phyloP scores from a whole-genome alignment of 2,329 filamentous ascomycete genomes.

The Nectriaceae sp. region DNA sequence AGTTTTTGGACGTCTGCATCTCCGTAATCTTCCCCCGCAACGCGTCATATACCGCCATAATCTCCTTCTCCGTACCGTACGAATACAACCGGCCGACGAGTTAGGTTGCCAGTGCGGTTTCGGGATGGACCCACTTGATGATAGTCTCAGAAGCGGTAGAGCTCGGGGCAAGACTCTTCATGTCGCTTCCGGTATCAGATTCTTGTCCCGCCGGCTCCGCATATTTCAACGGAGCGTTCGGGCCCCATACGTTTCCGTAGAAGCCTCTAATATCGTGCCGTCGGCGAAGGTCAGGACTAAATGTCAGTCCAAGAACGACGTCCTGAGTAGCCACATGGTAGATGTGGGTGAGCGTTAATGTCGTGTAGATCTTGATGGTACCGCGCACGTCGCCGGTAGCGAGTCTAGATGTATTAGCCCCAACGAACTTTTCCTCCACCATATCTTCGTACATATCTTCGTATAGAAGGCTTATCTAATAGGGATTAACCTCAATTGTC shows the following conservation, averaged over 20 bases:
- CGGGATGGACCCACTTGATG: constrained; percentile 15
- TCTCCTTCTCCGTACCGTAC: constrained; percentile 27
- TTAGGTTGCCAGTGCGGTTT: constrained; percentile 21
- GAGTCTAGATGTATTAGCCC: constrained; percentile 25
- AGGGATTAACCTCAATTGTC: too few species aligned
- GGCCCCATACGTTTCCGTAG: constrained; percentile 32
- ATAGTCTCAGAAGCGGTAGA: constrained; percentile 1
- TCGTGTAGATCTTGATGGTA: constrained; percentile 26
- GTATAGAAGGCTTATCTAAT: too few species aligned
- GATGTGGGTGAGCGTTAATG: constrained; percentile 23
- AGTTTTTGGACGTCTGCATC: constrained; percentile 11
- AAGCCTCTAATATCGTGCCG: constrained; percentile 32
- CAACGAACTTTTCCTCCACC: constrained; percentile 21
- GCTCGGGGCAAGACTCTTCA: constrained; percentile 7
- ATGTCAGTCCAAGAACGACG: constrained; percentile 19
- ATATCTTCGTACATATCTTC: constrained; percentile 31
- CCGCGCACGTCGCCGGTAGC: constrained; percentile 31
- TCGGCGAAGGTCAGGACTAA: constrained; percentile 26
- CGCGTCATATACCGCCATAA: constrained; percentile 15
- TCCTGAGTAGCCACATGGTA: constrained; percentile 32
- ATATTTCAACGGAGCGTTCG: constrained; percentile 21
- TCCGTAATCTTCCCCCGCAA: constrained; percentile 12
- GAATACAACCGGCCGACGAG: constrained; percentile 21
- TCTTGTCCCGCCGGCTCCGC: constrained; percentile 9
- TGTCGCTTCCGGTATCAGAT: constrained; percentile 3